phyloP scores from a whole-genome alignment of 768 basidiomycete species.

The Sarcomyxa edulis region DNA sequence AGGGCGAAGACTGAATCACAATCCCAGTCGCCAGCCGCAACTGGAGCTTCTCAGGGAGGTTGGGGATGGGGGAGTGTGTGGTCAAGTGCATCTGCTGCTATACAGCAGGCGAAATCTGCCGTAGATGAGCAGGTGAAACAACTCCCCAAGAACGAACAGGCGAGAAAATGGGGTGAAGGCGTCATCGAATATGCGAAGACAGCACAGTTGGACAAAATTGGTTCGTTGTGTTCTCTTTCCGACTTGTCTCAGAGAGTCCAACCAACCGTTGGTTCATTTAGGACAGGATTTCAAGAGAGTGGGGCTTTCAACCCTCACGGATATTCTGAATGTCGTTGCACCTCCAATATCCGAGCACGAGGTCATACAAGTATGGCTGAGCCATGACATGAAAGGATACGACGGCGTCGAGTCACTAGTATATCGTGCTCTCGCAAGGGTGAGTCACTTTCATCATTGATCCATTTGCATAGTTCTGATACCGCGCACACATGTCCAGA shows the following conservation, averaged over 20 bases:
- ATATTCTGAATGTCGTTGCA: constrained; percentile 93
- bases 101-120: constrained; percentile 81
- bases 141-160: constrained; percentile 80
- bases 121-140: constrained; percentile 94
- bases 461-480: not conserved
- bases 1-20: constrained; percentile 16
- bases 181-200: constrained; percentile 84
- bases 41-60: constrained; percentile 22
- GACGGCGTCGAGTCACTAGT: constrained; percentile 94
- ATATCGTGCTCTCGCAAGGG: constrained; percentile 79
- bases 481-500: constrained; percentile 33
- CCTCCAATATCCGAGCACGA: constrained; percentile 99
- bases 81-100: constrained; percentile 78
- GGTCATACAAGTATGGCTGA: constrained; percentile 92
- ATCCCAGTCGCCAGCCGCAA: constrained; percentile 16
- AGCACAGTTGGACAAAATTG: constrained; percentile 85
- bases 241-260: constrained; percentile 1
- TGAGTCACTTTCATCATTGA: constrained; percentile 40
- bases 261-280: constrained; percentile 23
- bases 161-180: constrained; percentile 84
- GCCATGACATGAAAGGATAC: constrained; percentile 95
- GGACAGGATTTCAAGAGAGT: constrained; percentile 88
- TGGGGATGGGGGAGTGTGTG: constrained; percentile 92
- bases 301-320: constrained; percentile 83
- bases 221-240: constrained; percentile 35